phyloP scores from a whole-genome alignment of 257 asterid species.

The Gynochthodes officinalis region DNA sequence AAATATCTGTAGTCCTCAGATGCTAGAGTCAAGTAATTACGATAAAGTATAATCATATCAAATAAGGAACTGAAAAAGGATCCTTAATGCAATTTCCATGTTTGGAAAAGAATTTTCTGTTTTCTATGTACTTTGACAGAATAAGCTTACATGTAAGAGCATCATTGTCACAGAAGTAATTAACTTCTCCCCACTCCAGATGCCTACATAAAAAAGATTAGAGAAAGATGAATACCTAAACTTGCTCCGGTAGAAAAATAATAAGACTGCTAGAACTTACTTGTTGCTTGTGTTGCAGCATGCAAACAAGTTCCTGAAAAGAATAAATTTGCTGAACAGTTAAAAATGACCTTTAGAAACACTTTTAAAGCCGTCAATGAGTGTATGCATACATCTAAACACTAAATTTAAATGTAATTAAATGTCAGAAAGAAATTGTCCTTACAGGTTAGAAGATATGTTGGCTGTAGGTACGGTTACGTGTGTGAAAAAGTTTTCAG shows the following conservation, averaged over 20 bases:
- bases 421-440: background rate
- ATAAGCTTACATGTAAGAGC: slow-evolving; percentile 7
- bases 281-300: slow-evolving; percentile 13
- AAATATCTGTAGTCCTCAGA: no score
- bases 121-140: background rate
- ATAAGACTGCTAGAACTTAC: slow-evolving; percentile 11
- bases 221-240: background rate
- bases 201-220: background rate
- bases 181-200: slow-evolving; percentile 3
- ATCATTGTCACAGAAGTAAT: slow-evolving; percentile 5
- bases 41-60: background rate
- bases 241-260: background rate
- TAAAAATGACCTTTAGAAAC: background rate
- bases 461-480: background rate
- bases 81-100: background rate
- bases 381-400: no score
- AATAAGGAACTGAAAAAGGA: background rate
- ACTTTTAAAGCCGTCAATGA: no score
- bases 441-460: no score
- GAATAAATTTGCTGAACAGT: background rate
- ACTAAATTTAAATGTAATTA: no score
- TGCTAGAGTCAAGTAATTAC: background rate
- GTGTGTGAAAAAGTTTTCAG: slow-evolving; percentile 16
- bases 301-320: slow-evolving; percentile 17
- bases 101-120: background rate